phyloP scores from a whole-genome alignment of 2,329 filamentous ascomycete species.

The Blastomyces percursus region DNA sequence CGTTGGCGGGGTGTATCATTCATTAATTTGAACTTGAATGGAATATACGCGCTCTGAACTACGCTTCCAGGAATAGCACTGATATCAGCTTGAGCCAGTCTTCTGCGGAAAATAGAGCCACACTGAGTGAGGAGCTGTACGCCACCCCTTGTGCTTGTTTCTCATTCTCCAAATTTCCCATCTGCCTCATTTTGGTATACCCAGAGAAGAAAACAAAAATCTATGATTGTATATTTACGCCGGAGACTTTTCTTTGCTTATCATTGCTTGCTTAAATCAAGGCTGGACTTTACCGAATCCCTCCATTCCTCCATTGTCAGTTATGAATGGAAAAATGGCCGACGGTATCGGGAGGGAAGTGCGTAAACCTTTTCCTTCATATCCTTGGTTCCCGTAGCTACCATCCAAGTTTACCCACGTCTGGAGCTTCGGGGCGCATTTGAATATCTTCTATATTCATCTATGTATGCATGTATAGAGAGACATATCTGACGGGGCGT shows the following conservation, averaged over 20 bases:
- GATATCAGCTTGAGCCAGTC: conserved; percentile 3
- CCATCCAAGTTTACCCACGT: not conserved
- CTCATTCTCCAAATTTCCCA: not conserved
- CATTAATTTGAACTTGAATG: not conserved
- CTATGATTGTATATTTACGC: not conserved
- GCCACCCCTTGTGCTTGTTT: not conserved
- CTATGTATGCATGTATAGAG: no score
- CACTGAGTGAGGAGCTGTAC: not conserved
- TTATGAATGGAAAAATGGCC: conserved; percentile 11
- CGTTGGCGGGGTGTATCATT: not conserved
- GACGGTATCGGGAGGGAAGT: conserved; percentile 11
- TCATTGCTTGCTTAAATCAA: not conserved
- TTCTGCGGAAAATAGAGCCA: not conserved
- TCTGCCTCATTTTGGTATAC: not conserved
- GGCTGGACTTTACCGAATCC: conserved; percentile 3
- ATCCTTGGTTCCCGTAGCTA: not conserved
- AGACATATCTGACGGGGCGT: not conserved
- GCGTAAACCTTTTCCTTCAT: not conserved
- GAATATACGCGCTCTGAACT: not conserved
- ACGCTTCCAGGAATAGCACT: not conserved
- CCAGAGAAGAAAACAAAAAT: not conserved
- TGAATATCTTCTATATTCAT: not conserved
- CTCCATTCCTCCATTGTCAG: conserved; percentile 3
- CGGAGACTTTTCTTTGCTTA: not conserved
- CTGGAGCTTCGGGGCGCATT: not conserved